Conservation (phyloP, 2,329 filamentous ascomycete genomes). For the Ceratocystis cacaofunesta region DNA sequence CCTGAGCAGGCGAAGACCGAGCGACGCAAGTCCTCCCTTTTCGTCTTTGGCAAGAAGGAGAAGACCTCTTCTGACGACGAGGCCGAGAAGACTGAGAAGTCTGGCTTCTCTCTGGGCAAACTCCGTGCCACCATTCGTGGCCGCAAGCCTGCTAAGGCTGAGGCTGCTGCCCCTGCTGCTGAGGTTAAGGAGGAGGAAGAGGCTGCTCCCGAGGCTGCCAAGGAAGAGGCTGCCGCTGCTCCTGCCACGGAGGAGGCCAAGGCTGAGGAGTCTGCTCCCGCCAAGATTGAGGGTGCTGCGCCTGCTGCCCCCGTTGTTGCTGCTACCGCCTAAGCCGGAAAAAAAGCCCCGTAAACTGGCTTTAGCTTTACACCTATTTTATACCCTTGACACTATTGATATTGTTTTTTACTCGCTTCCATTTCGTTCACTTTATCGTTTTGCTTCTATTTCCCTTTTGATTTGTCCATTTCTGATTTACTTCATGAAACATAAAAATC, state of each 20-base stretch:
- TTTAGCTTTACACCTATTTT: background rate
- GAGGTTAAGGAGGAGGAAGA: slow-evolving; percentile 21
- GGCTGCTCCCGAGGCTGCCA: slow-evolving; percentile 9
- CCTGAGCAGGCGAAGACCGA: slow-evolving; percentile 51
- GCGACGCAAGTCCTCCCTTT: slow-evolving; percentile 69
- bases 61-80: slow-evolving; percentile 42
- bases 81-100: slow-evolving; percentile 38
- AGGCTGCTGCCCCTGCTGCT: slow-evolving; percentile 23
- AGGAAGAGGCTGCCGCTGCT: slow-evolving; percentile 18
- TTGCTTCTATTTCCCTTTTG: background rate
- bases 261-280: slow-evolving; percentile 27
- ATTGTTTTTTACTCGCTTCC: background rate
- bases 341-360: slow-evolving; percentile 4
- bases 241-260: slow-evolving; percentile 28
- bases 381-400: slow-evolving; percentile 18
- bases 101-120: slow-evolving; percentile 40
- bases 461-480: slow-evolving; percentile 2
- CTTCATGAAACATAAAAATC: slow-evolving; percentile 2
- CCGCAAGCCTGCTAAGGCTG: slow-evolving; percentile 25
- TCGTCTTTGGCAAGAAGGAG: slow-evolving; percentile 71
- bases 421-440: background rate
- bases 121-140: slow-evolving; percentile 41
- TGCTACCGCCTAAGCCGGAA: slow-evolving; percentile 18
- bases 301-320: slow-evolving; percentile 37
- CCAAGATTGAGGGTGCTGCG: slow-evolving; percentile 27